phyloP scores from a whole-genome alignment of 257 asterid genomes.

The Handroanthus guayacan region DNA sequence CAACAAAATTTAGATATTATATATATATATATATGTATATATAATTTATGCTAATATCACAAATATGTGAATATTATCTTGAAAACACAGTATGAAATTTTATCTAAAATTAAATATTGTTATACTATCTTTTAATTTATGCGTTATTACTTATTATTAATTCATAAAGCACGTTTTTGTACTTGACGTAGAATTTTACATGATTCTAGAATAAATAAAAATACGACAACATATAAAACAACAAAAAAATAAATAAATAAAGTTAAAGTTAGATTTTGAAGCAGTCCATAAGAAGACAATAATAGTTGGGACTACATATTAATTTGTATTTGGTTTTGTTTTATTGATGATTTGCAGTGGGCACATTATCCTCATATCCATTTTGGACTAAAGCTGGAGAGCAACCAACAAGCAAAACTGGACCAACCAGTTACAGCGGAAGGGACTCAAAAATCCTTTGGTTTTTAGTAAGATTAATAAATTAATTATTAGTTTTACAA shows the following conservation, averaged over 20 bases:
- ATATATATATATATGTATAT: no score
- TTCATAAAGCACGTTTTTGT: no score
- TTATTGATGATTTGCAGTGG: slow-evolving; percentile 64
- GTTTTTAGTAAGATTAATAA: slow-evolving; percentile 44
- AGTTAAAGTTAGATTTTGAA: not conserved
- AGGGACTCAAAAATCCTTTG: slow-evolving; percentile 57
- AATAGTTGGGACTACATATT: not conserved
- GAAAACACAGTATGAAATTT: no score
- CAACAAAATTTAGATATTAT: no score
- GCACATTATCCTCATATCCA: slow-evolving; percentile 97
- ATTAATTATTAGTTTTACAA: not conserved
- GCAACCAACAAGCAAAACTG: slow-evolving; percentile 74
- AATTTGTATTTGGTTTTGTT: not conserved
- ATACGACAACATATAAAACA: no score
- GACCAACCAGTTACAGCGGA: slow-evolving; percentile 72
- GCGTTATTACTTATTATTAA: no score
- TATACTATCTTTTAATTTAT: no score
- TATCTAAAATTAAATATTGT: no score
- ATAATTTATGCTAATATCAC: no score
- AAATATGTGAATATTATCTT: no score
- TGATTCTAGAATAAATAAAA: no score
- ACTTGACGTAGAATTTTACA: no score
- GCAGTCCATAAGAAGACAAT: not conserved
- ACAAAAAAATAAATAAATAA: not conserved
- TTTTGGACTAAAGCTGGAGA: slow-evolving; percentile 79